Evolutionary conservation across 2,329 filamentous ascomycete species (phyloP), one percentile per base, ranked within the genome.

Genomic region (Botryosphaeria dothidea): DNA sequence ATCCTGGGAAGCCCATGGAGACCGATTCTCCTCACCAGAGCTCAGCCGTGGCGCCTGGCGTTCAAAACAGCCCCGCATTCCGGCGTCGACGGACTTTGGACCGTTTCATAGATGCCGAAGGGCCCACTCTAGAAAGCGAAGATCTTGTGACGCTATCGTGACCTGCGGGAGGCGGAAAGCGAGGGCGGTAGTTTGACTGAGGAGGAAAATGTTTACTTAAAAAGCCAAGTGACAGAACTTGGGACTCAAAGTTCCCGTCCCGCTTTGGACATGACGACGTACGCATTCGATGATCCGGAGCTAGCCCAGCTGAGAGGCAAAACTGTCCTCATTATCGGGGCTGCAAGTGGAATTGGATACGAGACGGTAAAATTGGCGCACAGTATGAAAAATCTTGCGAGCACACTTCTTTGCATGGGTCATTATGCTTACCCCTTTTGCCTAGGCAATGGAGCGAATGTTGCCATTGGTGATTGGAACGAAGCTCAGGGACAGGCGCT

Each of bases 401-500:
- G 15, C n/a, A 19, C 34, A 21, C 13, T 4, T 9, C 7, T 13
- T 23, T 13, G 29, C n/a, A 23, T 17, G 27, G 27, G 13, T 52
- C 4, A 15, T 38, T 17, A 38, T 36, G n/a, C 31, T 38, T 23
- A 19, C 27, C 11, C 31, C 31, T 34, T n/a, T 11, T 38, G 19
- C 15, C 17, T 34, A 71, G 70, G 67, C 34, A 62, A 68, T 38
- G 70, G 70, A 23, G 67, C 64, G 21, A 71, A 70, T 58, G 65
- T 71, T 11, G 68, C 70, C 29, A 68, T 71, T 34, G 70, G 70
- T 43, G 70, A 71, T 61, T 66, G 69, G 51, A 69, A 65, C 46
- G 67, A 34, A 4, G 2, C 43, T 2, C 13, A 68, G 27, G 67
- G 45, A 41, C 66, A 65, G 1, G 68, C 67, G 4, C 65, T 70